Evolutionary conservation across 257 asterid species (phyloP).

Genomic region (Capsicum pubescens): DNA sequence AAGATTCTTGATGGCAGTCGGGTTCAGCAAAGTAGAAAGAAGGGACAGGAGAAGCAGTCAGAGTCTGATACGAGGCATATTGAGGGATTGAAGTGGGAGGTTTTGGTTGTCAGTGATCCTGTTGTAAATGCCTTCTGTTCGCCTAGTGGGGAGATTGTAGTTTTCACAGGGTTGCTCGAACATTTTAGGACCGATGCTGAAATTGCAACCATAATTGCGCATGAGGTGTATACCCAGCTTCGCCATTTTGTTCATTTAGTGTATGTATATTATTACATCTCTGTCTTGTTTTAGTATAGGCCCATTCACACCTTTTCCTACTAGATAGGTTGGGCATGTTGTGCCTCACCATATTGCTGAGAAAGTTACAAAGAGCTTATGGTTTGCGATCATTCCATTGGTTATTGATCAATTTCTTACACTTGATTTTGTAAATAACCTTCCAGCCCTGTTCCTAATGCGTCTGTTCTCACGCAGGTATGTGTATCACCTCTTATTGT

Average conservation of each 20-base stretch:
- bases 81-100: slow-evolving; percentile 94
- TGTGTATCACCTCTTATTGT: neutral
- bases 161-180: slow-evolving; percentile 78
- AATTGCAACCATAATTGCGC: slow-evolving; percentile 82
- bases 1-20: slow-evolving; percentile 83
- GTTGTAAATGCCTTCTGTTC: slow-evolving; percentile 72
- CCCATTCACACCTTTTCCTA: slow-evolving; percentile 30
- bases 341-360: slow-evolving; percentile 90
- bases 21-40: slow-evolving; percentile 76
- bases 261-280: neutral
- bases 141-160: slow-evolving; percentile 98
- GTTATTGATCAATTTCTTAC: slow-evolving; percentile 74
- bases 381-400: slow-evolving; percentile 78
- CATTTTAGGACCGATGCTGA: slow-evolving; percentile 82
- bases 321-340: slow-evolving; percentile 81
- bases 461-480: slow-evolving; percentile 95
- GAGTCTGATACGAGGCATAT: slow-evolving; percentile 60
- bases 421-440: slow-evolving; percentile 79
- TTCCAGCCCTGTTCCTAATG: slow-evolving; percentile 75
- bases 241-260: neutral
- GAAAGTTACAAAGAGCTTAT: slow-evolving; percentile 73
- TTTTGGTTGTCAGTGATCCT: slow-evolving; percentile 75
- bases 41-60: slow-evolving; percentile 64
- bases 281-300: neutral
- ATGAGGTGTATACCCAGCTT: slow-evolving; percentile 57